A percentile compares a stretch with the other conserved stretches of the same genome.
These are phyloP conservation scores for Fusarium globosum DNA, from an alignment of 2,329 filamentous ascomycete genomes.

Conservation along the genomic window DNA sequence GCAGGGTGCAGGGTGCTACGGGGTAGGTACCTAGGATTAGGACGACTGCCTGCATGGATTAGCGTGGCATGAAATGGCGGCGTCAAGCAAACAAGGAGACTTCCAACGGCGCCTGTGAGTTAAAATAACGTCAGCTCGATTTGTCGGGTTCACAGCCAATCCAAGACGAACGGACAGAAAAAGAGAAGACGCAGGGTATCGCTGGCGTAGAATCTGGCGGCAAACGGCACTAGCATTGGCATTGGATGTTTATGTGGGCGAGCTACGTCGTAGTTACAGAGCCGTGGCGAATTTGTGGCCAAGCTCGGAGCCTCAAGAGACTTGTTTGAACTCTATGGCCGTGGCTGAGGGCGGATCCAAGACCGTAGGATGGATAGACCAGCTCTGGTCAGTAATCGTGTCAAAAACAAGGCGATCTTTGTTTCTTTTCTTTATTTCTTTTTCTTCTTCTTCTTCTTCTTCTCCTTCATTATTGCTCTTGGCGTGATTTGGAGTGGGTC, in stretches of 20 bases:
- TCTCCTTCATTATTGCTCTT: background rate
- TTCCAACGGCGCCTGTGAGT: background rate
- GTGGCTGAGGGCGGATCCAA: background rate
- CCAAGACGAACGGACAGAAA: background rate
- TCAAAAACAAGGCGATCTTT: background rate
- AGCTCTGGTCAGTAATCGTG: constrained; percentile 17
- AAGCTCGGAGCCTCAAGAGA: background rate
- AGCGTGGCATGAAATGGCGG: background rate
- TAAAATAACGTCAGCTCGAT: background rate
- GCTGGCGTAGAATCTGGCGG: background rate
- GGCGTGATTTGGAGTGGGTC: background rate
- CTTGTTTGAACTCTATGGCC: background rate
- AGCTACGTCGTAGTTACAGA: background rate
- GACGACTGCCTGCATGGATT: background rate
- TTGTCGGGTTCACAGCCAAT: background rate
- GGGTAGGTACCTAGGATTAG: background rate
- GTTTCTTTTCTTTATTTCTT: background rate
- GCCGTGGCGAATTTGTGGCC: background rate
- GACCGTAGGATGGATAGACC: background rate
- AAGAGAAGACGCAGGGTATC: background rate
- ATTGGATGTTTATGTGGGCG: background rate
- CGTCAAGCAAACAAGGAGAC: constrained; percentile 1
- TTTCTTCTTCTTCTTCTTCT: background rate
- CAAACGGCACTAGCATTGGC: background rate
- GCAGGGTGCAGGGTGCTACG: background rate